Base-by-base conservation (phyloP, 2,329 filamentous ascomycete genomes). In the Aspergillus ruber region DNA sequence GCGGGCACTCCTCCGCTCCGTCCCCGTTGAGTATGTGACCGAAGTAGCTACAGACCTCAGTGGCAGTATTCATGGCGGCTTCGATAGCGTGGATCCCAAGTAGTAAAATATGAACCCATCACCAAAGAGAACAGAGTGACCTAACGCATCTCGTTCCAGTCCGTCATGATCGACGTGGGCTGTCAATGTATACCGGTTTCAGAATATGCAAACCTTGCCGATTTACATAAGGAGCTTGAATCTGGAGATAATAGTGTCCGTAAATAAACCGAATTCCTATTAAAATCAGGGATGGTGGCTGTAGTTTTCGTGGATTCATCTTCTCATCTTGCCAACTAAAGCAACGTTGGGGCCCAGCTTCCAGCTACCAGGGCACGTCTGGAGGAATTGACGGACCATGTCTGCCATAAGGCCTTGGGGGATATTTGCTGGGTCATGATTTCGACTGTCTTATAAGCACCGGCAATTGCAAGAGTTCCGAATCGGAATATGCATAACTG, bases 191-290 rank as follows among this genome's bases (percentile, higher is more conserved):
- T 38, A 1, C 9, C 12, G 10, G 25, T 49, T 12, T 47, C 50
- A 51, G 39, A 48, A 32, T 29, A 51, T 49, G 10, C 50, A 51
- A 6, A 40, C 46, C 36, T 49, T 17, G 9, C 44, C 25, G 3
- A 32, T 40, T 9, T 44, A 44, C n/a, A 39, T 23, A 12, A 47
- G 47, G 40, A 52, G 45, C 9, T 17, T 29, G 43, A 44, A 47
- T 13, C 17, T 32, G 27, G 27, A 42, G 4, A 49, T 21, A 15
- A 49, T 23, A n/a, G n/a, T 44, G 29, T 51, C 47, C 33, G 47
- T 42, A 12, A 51, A 43, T 13, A 49, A 44, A n/a, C 39, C 50
- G 12, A 29, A 20, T 29, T 51, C 50, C 47, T 44, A 49, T 21
- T 42, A 15, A 40, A 49, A 47, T 3, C 44, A 25, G 23, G 43